A percentile compares a stretch with the other conserved stretches of the same genome.
These are phyloP conservation scores for Aspergillus flavus DNA, from an alignment of 2,329 filamentous ascomycete genomes.

Conservation along the genomic window DNA sequence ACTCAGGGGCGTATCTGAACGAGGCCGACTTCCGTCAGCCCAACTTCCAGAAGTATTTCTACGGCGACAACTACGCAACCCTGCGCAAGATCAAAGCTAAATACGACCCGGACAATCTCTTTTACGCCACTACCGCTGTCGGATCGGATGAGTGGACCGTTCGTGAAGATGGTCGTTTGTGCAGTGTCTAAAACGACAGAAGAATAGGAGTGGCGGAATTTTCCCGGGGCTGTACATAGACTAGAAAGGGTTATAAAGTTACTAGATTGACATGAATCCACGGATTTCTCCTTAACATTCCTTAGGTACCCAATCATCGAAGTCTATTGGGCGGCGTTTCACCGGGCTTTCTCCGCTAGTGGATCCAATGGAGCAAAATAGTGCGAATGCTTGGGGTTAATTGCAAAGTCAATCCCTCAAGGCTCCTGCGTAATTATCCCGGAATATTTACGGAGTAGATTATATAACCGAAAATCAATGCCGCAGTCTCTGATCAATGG, in stretches of 20 bases:
- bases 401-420: not conserved
- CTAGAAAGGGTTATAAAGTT: not conserved
- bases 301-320: not conserved
- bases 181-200: conserved; percentile 23
- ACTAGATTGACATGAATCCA: not conserved
- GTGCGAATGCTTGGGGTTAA: not conserved
- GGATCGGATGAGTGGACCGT: conserved; percentile 54
- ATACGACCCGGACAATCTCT: conserved; percentile 45
- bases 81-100: conserved; percentile 44
- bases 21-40: conserved; percentile 47
- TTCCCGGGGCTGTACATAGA: not conserved
- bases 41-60: conserved; percentile 46
- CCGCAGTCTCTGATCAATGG: not conserved
- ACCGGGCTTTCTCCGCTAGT: not conserved
- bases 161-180: conserved; percentile 42
- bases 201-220: not conserved
- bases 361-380: not conserved
- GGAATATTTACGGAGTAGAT: too few species aligned
- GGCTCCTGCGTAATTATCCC: not conserved
- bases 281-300: too few species aligned
- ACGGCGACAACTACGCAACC: conserved; percentile 43
- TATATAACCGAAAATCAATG: not conserved
- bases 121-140: conserved; percentile 50
- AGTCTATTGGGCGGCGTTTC: not conserved
- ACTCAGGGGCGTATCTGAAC: conserved; percentile 46